Conservation (phyloP, 768 basidiomycete genomes). For the Tephrocybe sp. region DNA sequence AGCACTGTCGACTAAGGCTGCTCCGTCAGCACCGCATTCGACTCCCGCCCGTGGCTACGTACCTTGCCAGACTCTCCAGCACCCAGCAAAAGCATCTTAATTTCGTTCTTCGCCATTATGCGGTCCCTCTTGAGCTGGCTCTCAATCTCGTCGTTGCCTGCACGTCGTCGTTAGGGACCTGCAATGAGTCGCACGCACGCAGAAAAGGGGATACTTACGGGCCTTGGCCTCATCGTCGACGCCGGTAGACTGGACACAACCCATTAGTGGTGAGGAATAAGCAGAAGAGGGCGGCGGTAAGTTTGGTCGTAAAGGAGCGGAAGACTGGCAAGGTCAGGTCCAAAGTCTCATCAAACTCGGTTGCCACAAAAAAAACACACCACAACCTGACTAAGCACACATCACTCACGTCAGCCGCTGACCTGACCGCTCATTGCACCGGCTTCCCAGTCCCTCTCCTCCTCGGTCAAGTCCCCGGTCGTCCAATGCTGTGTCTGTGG, state of each 20-base stretch:
- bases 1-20: slow-evolving; percentile 33
- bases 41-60: slow-evolving; percentile 14
- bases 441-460: no score
- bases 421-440: no score
- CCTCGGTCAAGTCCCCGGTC: no score
- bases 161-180: not conserved
- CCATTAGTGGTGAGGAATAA: slow-evolving; percentile 42
- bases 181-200: not conserved
- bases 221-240: slow-evolving; percentile 82
- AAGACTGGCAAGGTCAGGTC: not conserved
- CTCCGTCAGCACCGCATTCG: not conserved
- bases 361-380: slow-evolving; percentile 12
- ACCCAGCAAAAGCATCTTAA: slow-evolving; percentile 94
- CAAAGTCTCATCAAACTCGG: slow-evolving; percentile 1
- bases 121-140: slow-evolving; percentile 86
- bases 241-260: slow-evolving; percentile 68
- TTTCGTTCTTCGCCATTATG: slow-evolving; percentile 88
- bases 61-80: slow-evolving; percentile 98
- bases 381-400: slow-evolving; percentile 11
- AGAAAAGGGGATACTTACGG: slow-evolving; percentile 46
- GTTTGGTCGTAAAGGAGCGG: not conserved
- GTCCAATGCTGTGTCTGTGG: no score
- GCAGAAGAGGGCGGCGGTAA: not conserved
- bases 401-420: not conserved
- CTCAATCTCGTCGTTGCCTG: slow-evolving; percentile 93